Evolutionary conservation across 768 basidiomycete genomes (phyloP), one percentile per base, ranked within the genome.

Genomic region (Neoboletus magnificus): DNA sequence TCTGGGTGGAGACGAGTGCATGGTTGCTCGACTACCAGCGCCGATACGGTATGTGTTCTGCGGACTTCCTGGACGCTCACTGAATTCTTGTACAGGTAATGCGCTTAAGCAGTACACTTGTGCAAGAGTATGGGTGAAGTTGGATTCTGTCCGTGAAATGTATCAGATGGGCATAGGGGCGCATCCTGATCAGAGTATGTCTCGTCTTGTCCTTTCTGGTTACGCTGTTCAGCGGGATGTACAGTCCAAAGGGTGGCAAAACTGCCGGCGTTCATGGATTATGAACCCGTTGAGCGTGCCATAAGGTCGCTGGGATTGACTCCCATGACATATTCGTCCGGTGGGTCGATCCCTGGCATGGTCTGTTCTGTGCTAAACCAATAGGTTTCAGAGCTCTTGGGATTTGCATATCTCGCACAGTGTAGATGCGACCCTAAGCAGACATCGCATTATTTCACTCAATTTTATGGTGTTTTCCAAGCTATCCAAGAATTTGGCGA

Each of bases 331-430:
- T 89, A 83, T 64, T 82, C 86, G 9, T 70, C 82, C 32, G 85
- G 90, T 89, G 60, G 50, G 77, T 64, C 12, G 1, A 33, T 53
- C 22, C 20, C 1, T 20, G 0, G n/a, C 11, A 29, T 29, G 47
- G 8, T 37, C 15, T 30, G 35, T 44, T 40, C 35, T 25, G 16
- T 41, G 33, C 41, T 58, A 36, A 64, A 45, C 46, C 48, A 35
- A 57, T 15, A 16, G 13, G 35, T 37, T 16, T 27, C 60, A 93
- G 91, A 87, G 23, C 74, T 90, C 13, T 77, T 93, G 50, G 74
- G 75, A n/a, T 92, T 90, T 66, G 89, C 85, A 1, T 93, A 93
- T 63, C 71, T 85, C 52, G 85, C 89, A 0, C 89, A 93, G 69
- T 87, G 84, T 65, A 86, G 89, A 56, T 93, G 91, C 69, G 84